Conservation (phyloP, 768 basidiomycete species). For the Suillus brevipes region DNA sequence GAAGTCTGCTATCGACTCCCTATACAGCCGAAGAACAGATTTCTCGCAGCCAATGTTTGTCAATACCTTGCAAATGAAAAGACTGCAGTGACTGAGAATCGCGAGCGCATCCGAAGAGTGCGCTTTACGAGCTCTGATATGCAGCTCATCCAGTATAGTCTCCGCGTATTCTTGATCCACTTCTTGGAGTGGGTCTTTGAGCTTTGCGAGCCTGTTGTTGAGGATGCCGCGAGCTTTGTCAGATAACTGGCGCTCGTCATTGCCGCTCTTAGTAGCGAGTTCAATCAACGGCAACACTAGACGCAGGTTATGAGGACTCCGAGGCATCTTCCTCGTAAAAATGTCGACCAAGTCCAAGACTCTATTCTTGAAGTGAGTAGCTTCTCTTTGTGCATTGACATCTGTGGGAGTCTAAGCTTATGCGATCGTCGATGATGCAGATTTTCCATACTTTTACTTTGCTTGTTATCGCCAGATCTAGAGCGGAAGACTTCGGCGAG, state of each 20-base stretch:
- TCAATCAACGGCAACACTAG: slow-evolving; percentile 78
- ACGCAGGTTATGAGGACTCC: slow-evolving; percentile 66
- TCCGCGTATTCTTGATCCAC: slow-evolving; percentile 45
- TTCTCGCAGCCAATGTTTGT: slow-evolving; percentile 38
- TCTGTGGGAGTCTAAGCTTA: slow-evolving; percentile 35
- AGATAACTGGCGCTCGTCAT: slow-evolving; percentile 85
- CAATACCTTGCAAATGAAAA: slow-evolving; percentile 65
- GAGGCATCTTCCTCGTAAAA: slow-evolving; percentile 74
- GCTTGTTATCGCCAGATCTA: slow-evolving; percentile 58
- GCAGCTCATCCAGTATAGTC: slow-evolving; percentile 60
- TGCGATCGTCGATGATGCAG: not conserved
- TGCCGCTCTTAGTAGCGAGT: slow-evolving; percentile 61
- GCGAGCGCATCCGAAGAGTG: slow-evolving; percentile 61
- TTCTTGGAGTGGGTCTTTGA: slow-evolving; percentile 52
- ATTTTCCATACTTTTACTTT: slow-evolving; percentile 55
- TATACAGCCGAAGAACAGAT: slow-evolving; percentile 55
- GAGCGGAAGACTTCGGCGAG: slow-evolving; percentile 84
- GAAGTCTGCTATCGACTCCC: slow-evolving; percentile 70
- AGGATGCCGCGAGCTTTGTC: slow-evolving; percentile 86
- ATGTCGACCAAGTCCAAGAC: slow-evolving; percentile 93
- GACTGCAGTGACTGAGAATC: slow-evolving; percentile 65
- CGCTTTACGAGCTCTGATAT: slow-evolving; percentile 67
- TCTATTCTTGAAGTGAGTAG: slow-evolving; percentile 94
- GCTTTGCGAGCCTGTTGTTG: slow-evolving; percentile 68
- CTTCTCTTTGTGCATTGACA: slow-evolving; percentile 77